These are phyloP conservation scores for Saccharomycopsis olivae DNA, from an alignment of 805 yeast species.

Conservation along the genomic window DNA sequence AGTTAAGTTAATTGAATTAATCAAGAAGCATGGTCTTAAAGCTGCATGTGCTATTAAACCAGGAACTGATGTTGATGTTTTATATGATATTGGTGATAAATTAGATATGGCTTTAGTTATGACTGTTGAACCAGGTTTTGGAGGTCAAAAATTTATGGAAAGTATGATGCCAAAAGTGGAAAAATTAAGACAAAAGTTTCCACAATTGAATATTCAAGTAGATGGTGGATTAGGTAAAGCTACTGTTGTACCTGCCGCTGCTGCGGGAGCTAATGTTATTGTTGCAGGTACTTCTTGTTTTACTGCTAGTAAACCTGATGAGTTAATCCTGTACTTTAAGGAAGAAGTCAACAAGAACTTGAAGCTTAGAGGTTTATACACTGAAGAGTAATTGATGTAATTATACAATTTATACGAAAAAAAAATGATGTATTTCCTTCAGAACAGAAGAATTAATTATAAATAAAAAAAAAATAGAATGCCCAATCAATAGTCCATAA, in stretches of 20 bases:
- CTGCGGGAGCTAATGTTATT: constrained; percentile 95
- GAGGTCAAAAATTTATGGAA: constrained; percentile 93
- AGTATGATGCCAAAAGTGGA: constrained; percentile 96
- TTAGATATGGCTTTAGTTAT: constrained; percentile 93
- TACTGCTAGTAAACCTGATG: constrained; percentile 69
- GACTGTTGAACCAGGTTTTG: constrained; percentile 99
- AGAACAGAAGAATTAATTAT: too few relatives aligned
- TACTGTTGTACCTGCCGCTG: constrained; percentile 81
- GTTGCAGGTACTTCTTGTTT: constrained; percentile 96
- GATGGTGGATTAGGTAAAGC: constrained; percentile 92
- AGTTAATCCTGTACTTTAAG: constrained; percentile 62
- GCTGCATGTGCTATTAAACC: constrained; percentile 96
- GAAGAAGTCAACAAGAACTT: constrained; percentile 44
- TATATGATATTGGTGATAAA: constrained; percentile 61
- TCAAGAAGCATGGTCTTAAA: constrained; percentile 73
- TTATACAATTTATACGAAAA: background rate
- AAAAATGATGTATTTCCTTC: too few relatives aligned
- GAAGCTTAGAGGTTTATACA: constrained; percentile 34
- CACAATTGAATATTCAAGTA: constrained; percentile 80
- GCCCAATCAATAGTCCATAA: background rate
- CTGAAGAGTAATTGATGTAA: constrained; percentile 12
- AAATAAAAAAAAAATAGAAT: background rate
- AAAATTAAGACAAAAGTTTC: constrained; percentile 59
- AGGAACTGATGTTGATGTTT: constrained; percentile 75
- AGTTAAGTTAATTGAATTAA: constrained; percentile 56